A percentile compares a stretch with the other conserved stretches of the same genome.
These are phyloP conservation scores for Penicillium roqueforti DNA, from an alignment of 495 filamentous ascomycete species.

Conservation along the genomic window DNA sequence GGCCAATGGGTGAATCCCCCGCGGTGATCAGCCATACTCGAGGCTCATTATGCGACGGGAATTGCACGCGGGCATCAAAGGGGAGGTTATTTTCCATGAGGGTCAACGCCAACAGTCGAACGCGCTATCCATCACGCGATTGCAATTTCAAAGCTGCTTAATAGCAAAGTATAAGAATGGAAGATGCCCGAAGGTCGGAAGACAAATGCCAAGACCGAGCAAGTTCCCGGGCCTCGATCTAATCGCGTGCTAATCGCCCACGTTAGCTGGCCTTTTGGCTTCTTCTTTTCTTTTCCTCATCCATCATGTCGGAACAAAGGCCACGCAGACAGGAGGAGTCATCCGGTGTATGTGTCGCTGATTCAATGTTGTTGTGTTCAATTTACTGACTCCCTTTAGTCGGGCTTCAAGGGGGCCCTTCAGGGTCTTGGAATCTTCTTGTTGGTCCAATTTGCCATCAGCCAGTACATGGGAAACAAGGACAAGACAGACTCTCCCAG, in stretches of 20 bases:
- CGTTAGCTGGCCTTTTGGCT: conserved; percentile 17
- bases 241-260: not conserved
- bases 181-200: conserved; percentile 11
- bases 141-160: not conserved
- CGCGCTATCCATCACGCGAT: conserved; percentile 34
- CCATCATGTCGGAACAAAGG: conserved; percentile 43
- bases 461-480: conserved; percentile 53
- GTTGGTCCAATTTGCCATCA: conserved; percentile 58
- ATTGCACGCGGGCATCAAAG: conserved; percentile 45
- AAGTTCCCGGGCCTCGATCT: conserved; percentile 12
- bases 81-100: conserved; percentile 40
- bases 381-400: conserved; percentile 37
- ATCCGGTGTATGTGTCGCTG: conserved; percentile 32
- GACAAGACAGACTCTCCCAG: conserved; percentile 35
- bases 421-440: conserved; percentile 71
- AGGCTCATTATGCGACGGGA: conserved; percentile 55
- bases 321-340: conserved; percentile 40
- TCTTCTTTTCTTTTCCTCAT: conserved; percentile 21
- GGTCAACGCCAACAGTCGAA: conserved; percentile 22
- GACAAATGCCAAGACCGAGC: conserved; percentile 23
- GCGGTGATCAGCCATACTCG: conserved; percentile 88
- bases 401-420: conserved; percentile 50
- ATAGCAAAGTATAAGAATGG: conserved; percentile 2
- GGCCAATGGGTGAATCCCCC: conserved; percentile 73
- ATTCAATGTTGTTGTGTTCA: not conserved